Evolutionary conservation across 306 rosid genomes (phyloP), one percentile per base, ranked within the genome.

Genomic region (Quercus aquifolioides): DNA sequence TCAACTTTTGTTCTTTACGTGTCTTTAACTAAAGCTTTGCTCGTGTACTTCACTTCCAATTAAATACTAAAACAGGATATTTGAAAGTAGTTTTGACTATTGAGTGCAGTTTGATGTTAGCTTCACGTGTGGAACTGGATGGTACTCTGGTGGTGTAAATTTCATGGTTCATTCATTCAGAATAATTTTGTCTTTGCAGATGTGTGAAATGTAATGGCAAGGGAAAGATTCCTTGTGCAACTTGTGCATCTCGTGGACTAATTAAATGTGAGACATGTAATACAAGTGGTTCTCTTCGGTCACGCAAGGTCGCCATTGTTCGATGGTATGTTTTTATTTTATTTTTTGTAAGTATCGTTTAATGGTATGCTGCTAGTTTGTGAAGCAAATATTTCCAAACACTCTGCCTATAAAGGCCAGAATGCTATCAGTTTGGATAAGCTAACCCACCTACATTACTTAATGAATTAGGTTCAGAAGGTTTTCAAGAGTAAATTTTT

Each of bases 231-330:
- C 94, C 97, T 33, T 95, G 99, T 81, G 84, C 84, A 55, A 84
- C 89, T 63, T 95, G 98, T 79, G 96, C 89, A 82, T 93, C 99
- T 74, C 96, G 88, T 52, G 99, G 98, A 55, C 84, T 91, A 76
- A 80, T 93, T 17, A 88, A 89, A 77, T 95, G 98, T 19, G 86
- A 54, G 80, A 83, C 85, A 41, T 95, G 99, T 63, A 82, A 76
- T 70, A 92, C 89, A 57, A 84, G 86, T 52, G 98, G 99, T 62
- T 95, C 98, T 82, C 96, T 93, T 80, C 79, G 89, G 49, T 63
- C 92, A 28, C 89, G 68, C 74, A 90, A 71, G 35, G 26, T 91
- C 59, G 97, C 91, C 52, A 80, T 86, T 86, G 90, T 95, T 86
- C 87, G 63, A 84, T 95, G 99, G 98, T 95, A 87, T 76, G 97